Conservation (phyloP, 2,329 filamentous ascomycete species). For the Aulographum hederae region DNA sequence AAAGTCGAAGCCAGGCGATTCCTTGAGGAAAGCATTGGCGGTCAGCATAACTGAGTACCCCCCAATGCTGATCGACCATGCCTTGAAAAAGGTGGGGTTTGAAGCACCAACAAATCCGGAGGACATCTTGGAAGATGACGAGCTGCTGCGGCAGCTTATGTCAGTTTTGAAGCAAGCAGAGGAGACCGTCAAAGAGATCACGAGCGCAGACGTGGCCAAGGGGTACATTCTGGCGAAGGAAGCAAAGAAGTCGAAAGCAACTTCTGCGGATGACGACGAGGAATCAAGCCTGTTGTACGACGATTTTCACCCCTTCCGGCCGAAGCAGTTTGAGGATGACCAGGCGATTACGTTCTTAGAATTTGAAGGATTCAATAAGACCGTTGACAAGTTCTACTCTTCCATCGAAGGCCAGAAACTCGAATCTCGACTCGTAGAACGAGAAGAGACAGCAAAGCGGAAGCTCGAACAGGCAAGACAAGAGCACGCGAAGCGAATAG, state of each 20-base stretch:
- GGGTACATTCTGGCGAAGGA: constrained; percentile 77
- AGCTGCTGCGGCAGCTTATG: constrained; percentile 47
- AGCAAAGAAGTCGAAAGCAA: constrained; percentile 9
- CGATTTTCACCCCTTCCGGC: constrained; percentile 87
- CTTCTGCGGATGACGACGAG: constrained; percentile 22
- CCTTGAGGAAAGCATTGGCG: constrained; percentile 62
- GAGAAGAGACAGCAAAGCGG: constrained; percentile 61
- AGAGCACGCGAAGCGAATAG: constrained; percentile 72
- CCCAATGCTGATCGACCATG: constrained; percentile 75
- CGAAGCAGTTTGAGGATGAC: constrained; percentile 57
- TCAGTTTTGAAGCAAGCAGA: constrained; percentile 52
- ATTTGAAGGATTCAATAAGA: constrained; percentile 76
- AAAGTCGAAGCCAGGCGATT: constrained; percentile 55
- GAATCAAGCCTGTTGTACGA: constrained; percentile 50
- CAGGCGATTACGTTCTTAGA: constrained; percentile 49
- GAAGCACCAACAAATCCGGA: constrained; percentile 49
- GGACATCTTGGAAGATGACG: constrained; percentile 49
- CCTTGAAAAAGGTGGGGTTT: constrained; percentile 50
- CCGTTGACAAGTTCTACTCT: constrained; percentile 93
- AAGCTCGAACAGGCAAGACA: constrained; percentile 71
- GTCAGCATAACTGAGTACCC: constrained; percentile 77
- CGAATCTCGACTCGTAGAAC: constrained; percentile 64
- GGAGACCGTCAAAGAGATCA: constrained; percentile 50
- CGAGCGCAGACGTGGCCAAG: constrained; percentile 42
- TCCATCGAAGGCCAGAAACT: constrained; percentile 89